These are phyloP conservation scores for Mycosphaerelloides madeirae DNA, from an alignment of 2,329 filamentous ascomycete species.

Conservation along the genomic window DNA sequence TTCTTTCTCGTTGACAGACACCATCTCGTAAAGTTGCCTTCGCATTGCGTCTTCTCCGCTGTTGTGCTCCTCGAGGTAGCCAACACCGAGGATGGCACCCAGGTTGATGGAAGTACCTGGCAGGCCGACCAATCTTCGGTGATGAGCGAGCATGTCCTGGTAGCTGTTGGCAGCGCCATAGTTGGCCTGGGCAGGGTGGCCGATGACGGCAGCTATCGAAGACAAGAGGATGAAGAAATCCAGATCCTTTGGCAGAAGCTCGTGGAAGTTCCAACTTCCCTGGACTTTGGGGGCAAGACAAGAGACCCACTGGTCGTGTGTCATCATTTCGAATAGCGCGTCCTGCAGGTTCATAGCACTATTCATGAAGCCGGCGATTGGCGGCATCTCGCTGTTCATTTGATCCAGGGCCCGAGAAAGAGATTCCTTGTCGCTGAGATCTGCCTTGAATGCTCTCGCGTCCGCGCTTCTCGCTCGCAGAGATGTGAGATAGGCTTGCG, in stretches of 20 bases:
- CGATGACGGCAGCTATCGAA: constrained; percentile 52
- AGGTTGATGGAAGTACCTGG: constrained; percentile 49
- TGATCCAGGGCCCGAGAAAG: neutral
- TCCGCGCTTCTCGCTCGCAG: neutral
- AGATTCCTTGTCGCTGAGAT: neutral
- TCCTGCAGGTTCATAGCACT: neutral
- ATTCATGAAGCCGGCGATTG: neutral
- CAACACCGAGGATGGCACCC: constrained; percentile 45
- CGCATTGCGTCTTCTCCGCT: neutral
- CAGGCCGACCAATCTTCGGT: constrained; percentile 39
- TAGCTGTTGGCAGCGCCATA: constrained; percentile 49
- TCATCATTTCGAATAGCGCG: neutral
- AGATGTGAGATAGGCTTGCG: neutral
- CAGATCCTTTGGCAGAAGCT: constrained; percentile 14
- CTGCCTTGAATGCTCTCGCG: neutral
- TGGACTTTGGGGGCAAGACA: constrained; percentile 24
- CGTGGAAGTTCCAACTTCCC: constrained; percentile 27
- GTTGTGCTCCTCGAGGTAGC: constrained; percentile 27
- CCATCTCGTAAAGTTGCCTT: constrained; percentile 2
- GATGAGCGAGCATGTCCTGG: constrained; percentile 22
- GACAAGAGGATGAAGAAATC: constrained; percentile 51
- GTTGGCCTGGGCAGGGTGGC: constrained; percentile 55
- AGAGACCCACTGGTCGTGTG: neutral
- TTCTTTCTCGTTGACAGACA: neutral
- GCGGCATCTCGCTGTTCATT: neutral